Evolutionary conservation across 352 stramenopile genomes (phyloP), one percentile per base, ranked within the genome.

Genomic region (Globisporangium camurandrum): DNA sequence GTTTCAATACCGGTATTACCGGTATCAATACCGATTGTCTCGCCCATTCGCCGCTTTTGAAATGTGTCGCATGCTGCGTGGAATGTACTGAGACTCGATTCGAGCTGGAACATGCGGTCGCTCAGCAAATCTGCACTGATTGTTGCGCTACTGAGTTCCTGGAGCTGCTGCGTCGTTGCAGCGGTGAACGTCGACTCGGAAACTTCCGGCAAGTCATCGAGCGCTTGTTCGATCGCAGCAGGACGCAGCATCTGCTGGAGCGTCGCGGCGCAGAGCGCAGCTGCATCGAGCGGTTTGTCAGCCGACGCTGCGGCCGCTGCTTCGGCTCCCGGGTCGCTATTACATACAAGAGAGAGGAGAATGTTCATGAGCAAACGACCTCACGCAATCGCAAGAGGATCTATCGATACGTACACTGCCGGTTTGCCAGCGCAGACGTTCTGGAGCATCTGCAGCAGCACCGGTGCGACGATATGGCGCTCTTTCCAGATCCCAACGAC

Each of bases 61-160:
- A 71, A 67, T 5, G 79, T 71, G 5, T 81, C 74, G 33, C 57
- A 63, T 4, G 77, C 82, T 26, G 88, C 71, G 41, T 83, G 67
- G 55, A 93, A 93, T 11, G 69, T 71, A 41, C 64, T 84, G 24
- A 90, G 64, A 49, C 71, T 88, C 47, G 77, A 89, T 57, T 91
- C 68, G 46, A 93, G 67, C 64, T 93, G 82, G 59, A 93, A 93
- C 79, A 93, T 91, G 48, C 82, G 77, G 56, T 93, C 82, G 64
- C 82, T 93, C 28, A 93, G 62, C 60, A 93, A 67, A 43, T 93
- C 82, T 0, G 82, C 75, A 27, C 75, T 91, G 50, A 93, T 90
- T 7, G 79, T 88, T 19, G 78, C 77, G 44, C 73, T 89, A 28
- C 88, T 81, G 1, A 93, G 64, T 27, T 86, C 67, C 59, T 93